Evolutionary conservation across 768 basidiomycete species (phyloP).

Genomic region (Termitomyces sp.): DNA sequence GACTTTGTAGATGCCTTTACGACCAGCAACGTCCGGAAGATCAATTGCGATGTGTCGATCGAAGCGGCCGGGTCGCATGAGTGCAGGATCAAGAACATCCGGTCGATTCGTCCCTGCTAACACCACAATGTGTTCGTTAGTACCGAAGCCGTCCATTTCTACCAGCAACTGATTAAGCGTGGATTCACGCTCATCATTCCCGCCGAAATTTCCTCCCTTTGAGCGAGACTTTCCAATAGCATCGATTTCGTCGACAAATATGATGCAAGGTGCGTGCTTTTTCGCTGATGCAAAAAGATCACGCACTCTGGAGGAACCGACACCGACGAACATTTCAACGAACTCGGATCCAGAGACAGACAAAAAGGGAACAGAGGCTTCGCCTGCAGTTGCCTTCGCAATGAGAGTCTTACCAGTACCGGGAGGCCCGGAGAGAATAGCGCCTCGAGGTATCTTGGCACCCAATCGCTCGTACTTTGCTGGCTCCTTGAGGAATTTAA

Average conservation of each 20-base stretch:
- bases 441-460: constrained; percentile 95
- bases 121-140: constrained; percentile 94
- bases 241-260: constrained; percentile 99
- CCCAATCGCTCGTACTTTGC: constrained; percentile 91
- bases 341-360: constrained; percentile 99
- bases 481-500: constrained; percentile 97
- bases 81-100: constrained; percentile 91
- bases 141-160: constrained; percentile 99
- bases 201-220: constrained; percentile 66
- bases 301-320: constrained; percentile 93
- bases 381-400: constrained; percentile 97
- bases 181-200: constrained; percentile 96
- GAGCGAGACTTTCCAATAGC: constrained; percentile 95
- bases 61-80: constrained; percentile 97
- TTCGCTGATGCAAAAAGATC: constrained; percentile 97
- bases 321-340: constrained; percentile 99
- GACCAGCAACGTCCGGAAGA: constrained; percentile 88
- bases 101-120: constrained; percentile 96
- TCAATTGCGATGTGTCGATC: constrained; percentile 96
- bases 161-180: constrained; percentile 97
- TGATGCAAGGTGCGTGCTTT: constrained; percentile 97
- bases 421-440: constrained; percentile 91
- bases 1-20: constrained; percentile 90
- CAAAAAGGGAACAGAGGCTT: constrained; percentile 96
- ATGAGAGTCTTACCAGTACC: constrained; percentile 98